Conservation (phyloP, 345 rosid species). For the Boechera retrofracta region DNA sequence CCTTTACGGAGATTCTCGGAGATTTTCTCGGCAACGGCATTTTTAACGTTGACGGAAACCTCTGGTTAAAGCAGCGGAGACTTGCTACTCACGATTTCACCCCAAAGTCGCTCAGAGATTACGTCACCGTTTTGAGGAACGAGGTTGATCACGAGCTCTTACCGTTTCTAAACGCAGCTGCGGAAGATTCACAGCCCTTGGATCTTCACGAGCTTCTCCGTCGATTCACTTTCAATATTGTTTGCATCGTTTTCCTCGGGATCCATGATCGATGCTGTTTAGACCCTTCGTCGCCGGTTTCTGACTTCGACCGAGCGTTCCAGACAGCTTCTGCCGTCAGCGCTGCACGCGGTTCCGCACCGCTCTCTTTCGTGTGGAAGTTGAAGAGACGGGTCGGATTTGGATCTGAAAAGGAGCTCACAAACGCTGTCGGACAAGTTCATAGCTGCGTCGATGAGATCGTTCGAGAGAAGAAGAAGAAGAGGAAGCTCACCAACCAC, state of each 20-base stretch:
- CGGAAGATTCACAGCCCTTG: constrained; percentile 31
- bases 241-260: constrained; percentile 61
- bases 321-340: constrained; percentile 65
- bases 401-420: constrained; percentile 64
- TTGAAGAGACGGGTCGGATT: constrained; percentile 57
- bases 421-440: constrained; percentile 50
- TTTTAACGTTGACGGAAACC: constrained; percentile 70
- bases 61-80: constrained; percentile 68
- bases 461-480: constrained; percentile 52
- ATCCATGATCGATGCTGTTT: constrained; percentile 48
- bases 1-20: constrained; percentile 83
- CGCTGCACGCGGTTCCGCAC: constrained; percentile 61
- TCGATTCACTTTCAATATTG: constrained; percentile 57
- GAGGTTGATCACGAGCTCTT: constrained; percentile 55
- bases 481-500: constrained; percentile 13
- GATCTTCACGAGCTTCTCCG: constrained; percentile 68
- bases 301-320: constrained; percentile 53
- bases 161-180: constrained; percentile 55
- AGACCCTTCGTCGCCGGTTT: constrained; percentile 44
- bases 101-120: constrained; percentile 51
- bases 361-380: constrained; percentile 64
- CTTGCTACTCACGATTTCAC: constrained; percentile 58
- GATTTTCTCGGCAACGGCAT: constrained; percentile 81
- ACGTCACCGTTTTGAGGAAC: constrained; percentile 43
- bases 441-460: constrained; percentile 41